phyloP scores from a whole-genome alignment of 2,329 filamentous ascomycete species.

The Microsporum audouinii region DNA sequence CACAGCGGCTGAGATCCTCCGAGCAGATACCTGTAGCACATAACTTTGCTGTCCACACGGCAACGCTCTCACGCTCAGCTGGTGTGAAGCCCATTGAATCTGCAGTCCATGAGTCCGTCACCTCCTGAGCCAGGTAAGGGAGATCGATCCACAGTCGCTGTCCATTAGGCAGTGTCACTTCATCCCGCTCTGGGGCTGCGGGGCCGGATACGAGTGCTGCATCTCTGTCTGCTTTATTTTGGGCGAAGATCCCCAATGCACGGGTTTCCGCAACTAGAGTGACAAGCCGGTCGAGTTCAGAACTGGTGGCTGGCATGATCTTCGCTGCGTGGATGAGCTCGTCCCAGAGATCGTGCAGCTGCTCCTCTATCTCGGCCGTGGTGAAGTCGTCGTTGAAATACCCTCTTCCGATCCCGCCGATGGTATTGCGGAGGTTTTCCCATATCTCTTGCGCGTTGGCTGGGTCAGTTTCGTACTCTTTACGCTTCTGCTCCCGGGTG shows the following conservation, averaged over 20 bases:
- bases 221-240: not conserved
- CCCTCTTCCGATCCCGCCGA: not conserved
- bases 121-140: not conserved
- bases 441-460: not conserved
- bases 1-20: not conserved
- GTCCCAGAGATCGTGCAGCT: not conserved
- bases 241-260: not conserved
- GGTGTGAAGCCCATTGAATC: not conserved
- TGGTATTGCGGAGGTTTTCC: not conserved
- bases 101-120: not conserved
- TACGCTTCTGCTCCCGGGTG: not conserved
- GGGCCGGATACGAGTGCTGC: not conserved
- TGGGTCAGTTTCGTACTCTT: not conserved
- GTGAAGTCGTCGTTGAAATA: not conserved
- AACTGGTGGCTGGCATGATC: constrained; percentile 1
- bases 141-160: not conserved
- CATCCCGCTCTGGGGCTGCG: not conserved
- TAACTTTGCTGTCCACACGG: not conserved
- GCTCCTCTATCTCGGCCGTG: not conserved
- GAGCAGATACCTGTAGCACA: not conserved
- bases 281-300: not conserved
- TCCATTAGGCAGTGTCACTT: not conserved
- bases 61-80: not conserved
- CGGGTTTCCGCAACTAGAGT: not conserved
- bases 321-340: constrained; percentile 1